A percentile compares a stretch with the other conserved stretches of the same genome.
Conservation (phyloP, 2,329 filamentous ascomycete genomes). For the Myotisia sp. region DNA sequence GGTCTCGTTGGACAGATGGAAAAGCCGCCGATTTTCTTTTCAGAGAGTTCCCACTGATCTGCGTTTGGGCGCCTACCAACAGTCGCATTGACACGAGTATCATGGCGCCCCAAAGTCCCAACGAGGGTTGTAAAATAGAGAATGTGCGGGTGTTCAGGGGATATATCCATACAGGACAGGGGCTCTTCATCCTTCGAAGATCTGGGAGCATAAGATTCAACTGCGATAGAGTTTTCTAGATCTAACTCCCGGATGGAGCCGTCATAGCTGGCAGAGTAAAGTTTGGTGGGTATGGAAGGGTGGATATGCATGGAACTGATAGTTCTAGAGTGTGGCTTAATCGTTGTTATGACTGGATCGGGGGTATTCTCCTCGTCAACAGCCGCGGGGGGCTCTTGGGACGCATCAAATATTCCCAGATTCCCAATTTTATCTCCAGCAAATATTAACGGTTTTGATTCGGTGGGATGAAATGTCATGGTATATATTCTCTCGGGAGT, state of each 20-base stretch:
- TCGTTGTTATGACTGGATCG: constrained; percentile 69
- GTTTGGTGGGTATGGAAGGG: constrained; percentile 53
- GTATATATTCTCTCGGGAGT: constrained; percentile 78
- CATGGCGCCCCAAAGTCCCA: constrained; percentile 67
- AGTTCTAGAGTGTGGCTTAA: constrained; percentile 80
- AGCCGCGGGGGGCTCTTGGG: constrained; percentile 49
- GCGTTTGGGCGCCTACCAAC: constrained; percentile 34
- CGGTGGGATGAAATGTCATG: constrained; percentile 74
- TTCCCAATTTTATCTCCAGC: constrained; percentile 89
- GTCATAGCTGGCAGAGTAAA: constrained; percentile 85
- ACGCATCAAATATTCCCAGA: constrained; percentile 80
- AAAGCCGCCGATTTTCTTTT: constrained; percentile 94
- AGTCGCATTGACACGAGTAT: constrained; percentile 43
- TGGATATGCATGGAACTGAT: constrained; percentile 75
- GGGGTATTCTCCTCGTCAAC: constrained; percentile 49
- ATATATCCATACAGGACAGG: constrained; percentile 73
- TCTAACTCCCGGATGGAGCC: constrained; percentile 81
- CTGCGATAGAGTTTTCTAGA: constrained; percentile 60
- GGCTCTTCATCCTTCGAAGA: constrained; percentile 58
- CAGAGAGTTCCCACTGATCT: constrained; percentile 61
- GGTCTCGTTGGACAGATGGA: constrained; percentile 65
- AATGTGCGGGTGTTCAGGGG: constrained; percentile 52
- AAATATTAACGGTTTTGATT: constrained; percentile 76
- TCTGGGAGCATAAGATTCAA: constrained; percentile 65
- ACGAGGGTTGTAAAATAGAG: constrained; percentile 80